Conservation (phyloP, 306 rosid genomes). For the Gynostemma pentaphyllum region DNA sequence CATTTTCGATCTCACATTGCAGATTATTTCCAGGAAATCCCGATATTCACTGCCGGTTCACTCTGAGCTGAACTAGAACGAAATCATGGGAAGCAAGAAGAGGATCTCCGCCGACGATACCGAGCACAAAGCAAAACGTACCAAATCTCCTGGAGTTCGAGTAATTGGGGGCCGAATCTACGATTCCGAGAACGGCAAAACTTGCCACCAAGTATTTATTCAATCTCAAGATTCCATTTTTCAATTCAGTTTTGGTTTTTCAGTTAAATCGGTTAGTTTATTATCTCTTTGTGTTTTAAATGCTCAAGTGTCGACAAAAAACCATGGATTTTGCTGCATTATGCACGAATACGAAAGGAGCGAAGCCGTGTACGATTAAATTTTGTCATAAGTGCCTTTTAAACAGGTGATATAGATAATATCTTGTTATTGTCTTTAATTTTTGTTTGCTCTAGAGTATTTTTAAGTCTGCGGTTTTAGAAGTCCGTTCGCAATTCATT, state of each 20-base stretch:
- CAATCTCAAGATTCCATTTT: background rate
- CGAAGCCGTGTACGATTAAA: conserved; percentile 34
- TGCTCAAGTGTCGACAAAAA: conserved; percentile 60
- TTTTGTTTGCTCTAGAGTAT: background rate
- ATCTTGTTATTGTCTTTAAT: background rate
- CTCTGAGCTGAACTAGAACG: background rate
- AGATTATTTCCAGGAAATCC: background rate
- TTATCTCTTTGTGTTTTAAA: background rate
- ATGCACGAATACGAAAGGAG: conserved; percentile 30
- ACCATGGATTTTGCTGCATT: conserved; percentile 42
- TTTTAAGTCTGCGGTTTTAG: background rate
- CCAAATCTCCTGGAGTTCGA: conserved; percentile 29
- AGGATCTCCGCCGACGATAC: conserved; percentile 1
- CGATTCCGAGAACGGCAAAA: conserved; percentile 39
- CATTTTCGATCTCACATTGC: background rate
- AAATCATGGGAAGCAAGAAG: conserved; percentile 17
- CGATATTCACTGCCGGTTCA: background rate
- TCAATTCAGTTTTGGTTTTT: background rate
- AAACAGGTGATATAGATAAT: conserved; percentile 40
- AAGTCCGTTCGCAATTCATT: background rate
- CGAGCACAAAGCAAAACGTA: conserved; percentile 18
- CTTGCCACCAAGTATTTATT: conserved; percentile 54
- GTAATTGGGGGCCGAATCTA: conserved; percentile 32
- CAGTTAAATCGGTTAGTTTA: background rate
- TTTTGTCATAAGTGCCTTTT: conserved; percentile 57